A percentile compares a stretch with the other conserved stretches of the same genome.
Evolutionary conservation across 1,284 basidiomycete genomes (phyloP).

Genomic region (Apiotrichum gracile): DNA sequence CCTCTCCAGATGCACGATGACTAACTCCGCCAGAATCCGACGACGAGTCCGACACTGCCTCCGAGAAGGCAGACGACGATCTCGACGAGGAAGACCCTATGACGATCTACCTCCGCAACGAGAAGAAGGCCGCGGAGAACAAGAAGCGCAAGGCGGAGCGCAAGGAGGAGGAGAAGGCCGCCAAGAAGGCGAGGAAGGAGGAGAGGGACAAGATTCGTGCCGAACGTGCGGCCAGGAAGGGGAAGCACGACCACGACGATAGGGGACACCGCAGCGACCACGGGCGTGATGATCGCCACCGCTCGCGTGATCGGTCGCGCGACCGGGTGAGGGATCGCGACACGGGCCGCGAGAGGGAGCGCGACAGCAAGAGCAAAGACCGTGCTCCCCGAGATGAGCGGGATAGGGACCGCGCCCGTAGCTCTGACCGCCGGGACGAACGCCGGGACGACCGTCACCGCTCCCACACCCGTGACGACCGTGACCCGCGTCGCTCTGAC

Average conservation of each 20-base stretch:
- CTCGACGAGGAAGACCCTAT: slow-evolving; percentile 97
- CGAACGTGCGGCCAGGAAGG: slow-evolving; percentile 3
- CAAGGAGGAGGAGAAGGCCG: slow-evolving; percentile 60
- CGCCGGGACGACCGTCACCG: neutral
- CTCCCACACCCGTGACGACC: neutral
- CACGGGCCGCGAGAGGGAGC: slow-evolving; percentile 5
- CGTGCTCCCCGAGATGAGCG: slow-evolving; percentile 2
- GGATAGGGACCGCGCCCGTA: neutral
- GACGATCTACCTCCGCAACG: slow-evolving; percentile 68
- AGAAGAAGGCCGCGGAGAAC: slow-evolving; percentile 43
- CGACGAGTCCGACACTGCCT: slow-evolving; percentile 49
- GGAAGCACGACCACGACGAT: neutral
- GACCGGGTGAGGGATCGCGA: slow-evolving; percentile 12
- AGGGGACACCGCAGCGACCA: slow-evolving; percentile 4
- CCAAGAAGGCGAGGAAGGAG: slow-evolving; percentile 47
- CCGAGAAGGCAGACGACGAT: slow-evolving; percentile 49
- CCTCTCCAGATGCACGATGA: too few species aligned
- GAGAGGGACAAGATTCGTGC: slow-evolving; percentile 24
- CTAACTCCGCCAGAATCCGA: slow-evolving; percentile 16
- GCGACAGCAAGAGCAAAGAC: neutral
- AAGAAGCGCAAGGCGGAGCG: slow-evolving; percentile 65
- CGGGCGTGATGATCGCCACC: neutral
- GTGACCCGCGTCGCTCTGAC: neutral
- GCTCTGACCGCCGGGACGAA: neutral
- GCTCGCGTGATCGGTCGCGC: neutral